phyloP scores from a whole-genome alignment of 352 stramenopile genomes.

The Elongisporangium undulatum region DNA sequence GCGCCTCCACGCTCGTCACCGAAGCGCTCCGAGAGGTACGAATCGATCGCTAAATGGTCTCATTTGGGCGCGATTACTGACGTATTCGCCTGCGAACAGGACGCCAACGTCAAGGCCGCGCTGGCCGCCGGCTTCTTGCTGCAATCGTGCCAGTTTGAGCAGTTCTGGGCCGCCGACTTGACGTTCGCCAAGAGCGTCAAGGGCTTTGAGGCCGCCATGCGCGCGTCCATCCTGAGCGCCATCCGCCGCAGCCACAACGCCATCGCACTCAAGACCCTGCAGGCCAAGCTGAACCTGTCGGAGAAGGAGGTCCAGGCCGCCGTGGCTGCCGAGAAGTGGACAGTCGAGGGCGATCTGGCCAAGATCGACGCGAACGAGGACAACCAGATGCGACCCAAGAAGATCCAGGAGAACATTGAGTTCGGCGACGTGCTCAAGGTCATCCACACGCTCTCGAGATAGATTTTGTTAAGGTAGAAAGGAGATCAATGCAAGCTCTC shows the following conservation, averaged over 20 bases:
- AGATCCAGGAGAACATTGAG: slow-evolving; percentile 85
- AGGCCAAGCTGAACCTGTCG: slow-evolving; percentile 62
- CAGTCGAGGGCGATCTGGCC: slow-evolving; percentile 42
- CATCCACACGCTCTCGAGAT: slow-evolving; percentile 85
- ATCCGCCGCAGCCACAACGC: slow-evolving; percentile 72
- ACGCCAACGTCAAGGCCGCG: slow-evolving; percentile 50
- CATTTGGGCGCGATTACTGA: background rate
- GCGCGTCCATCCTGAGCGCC: slow-evolving; percentile 68
- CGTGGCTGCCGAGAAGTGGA: slow-evolving; percentile 67
- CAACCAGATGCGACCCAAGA: slow-evolving; percentile 87
- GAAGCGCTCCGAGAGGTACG: slow-evolving; percentile 64
- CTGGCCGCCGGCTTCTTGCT: slow-evolving; percentile 61
- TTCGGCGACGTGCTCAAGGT: slow-evolving; percentile 85
- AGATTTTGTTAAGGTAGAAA: slow-evolving; percentile 44
- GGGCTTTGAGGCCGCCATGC: slow-evolving; percentile 70
- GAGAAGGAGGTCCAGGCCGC: slow-evolving; percentile 59
- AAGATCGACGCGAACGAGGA: slow-evolving; percentile 67
- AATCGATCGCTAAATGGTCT: background rate
- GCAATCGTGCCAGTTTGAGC: slow-evolving; percentile 77
- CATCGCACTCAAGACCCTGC: slow-evolving; percentile 52
- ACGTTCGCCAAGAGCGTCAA: slow-evolving; percentile 52
- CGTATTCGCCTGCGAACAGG: slow-evolving; percentile 14
- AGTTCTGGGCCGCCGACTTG: slow-evolving; percentile 76
- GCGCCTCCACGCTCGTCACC: slow-evolving; percentile 59
- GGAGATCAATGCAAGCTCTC: slow-evolving; percentile 4